phyloP scores from a whole-genome alignment of 108 stramenopile genomes.

The Cylindrotheca closterium region DNA sequence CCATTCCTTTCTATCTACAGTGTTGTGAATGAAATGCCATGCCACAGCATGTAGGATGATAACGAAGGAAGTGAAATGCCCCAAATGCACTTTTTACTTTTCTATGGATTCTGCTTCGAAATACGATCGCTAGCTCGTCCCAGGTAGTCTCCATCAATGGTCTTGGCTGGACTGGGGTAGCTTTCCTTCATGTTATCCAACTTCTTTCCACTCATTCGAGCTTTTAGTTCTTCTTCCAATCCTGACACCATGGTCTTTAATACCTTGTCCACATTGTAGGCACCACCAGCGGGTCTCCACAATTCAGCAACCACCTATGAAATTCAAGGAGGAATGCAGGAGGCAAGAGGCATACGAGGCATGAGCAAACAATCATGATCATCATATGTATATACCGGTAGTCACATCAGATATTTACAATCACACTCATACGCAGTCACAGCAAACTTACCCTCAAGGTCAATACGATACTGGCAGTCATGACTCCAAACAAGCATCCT shows the following conservation, averaged over 20 bases:
- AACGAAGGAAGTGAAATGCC: too few relatives aligned
- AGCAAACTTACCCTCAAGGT: conserved; percentile 53
- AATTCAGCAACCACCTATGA: conserved; percentile 69
- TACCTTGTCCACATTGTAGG: conserved; percentile 86
- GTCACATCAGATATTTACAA: neutral
- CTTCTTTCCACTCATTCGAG: conserved; percentile 46
- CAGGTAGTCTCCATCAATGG: neutral
- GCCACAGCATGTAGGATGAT: too few relatives aligned
- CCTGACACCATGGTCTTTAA: conserved; percentile 81
- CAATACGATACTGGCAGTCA: conserved; percentile 79
- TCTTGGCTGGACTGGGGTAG: conserved; percentile 16
- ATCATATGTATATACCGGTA: neutral
- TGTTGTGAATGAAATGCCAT: too few relatives aligned
- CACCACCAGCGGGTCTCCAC: conserved; percentile 75
- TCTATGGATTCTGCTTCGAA: too few relatives aligned
- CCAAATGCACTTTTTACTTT: too few relatives aligned
- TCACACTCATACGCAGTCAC: neutral
- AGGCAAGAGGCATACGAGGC: neutral
- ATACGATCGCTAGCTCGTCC: neutral
- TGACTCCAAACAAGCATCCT: conserved; percentile 77
- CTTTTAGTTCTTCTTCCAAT: conserved; percentile 79
- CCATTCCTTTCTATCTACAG: too few relatives aligned
- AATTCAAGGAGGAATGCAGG: neutral
- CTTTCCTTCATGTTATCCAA: conserved; percentile 10
- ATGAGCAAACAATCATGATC: neutral